Percentiles rank a stretch among this genome's conserved stretches.
Conservation (phyloP, 768 basidiomycete genomes). For the Termitomyces sp. region DNA sequence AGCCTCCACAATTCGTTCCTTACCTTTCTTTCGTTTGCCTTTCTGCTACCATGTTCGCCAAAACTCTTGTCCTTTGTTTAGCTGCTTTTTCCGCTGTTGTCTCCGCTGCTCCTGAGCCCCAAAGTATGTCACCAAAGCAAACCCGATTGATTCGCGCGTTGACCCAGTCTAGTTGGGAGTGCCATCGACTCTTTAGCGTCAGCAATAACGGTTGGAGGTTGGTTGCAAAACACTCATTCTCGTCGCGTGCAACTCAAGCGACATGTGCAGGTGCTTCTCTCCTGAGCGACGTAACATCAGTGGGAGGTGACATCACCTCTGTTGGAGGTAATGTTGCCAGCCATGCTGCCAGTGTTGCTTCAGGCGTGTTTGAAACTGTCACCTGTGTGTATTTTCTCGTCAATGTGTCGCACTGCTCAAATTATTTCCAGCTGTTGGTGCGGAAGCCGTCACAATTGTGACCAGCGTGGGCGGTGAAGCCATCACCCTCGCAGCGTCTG, state of each 20-base stretch:
- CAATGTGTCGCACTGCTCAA: constrained; percentile 9
- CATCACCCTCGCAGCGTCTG: constrained; percentile 48
- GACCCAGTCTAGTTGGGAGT: constrained; percentile 26
- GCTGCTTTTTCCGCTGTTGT: constrained; percentile 26
- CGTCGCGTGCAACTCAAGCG: not conserved
- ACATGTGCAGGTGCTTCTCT: constrained; percentile 28
- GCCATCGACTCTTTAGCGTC: constrained; percentile 29
- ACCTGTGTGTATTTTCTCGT: constrained; percentile 24
- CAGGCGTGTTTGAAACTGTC: constrained; percentile 28
- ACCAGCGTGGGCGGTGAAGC: constrained; percentile 54
- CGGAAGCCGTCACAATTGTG: constrained; percentile 45
- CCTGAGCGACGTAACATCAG: constrained; percentile 25
- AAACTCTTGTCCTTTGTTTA: constrained; percentile 28
- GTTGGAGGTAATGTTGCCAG: constrained; percentile 22
- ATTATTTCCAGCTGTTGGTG: constrained; percentile 42
- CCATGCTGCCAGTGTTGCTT: constrained; percentile 24
- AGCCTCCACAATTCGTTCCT: constrained; percentile 4
- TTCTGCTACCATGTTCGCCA: constrained; percentile 32
- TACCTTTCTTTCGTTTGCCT: not conserved
- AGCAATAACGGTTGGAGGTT: constrained; percentile 24
- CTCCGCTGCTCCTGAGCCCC: constrained; percentile 29
- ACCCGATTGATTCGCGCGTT: not conserved
- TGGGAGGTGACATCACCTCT: constrained; percentile 16
- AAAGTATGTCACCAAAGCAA: constrained; percentile 27
- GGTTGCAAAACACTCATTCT: not conserved